Conservation (phyloP, 345 rosid species). For the Turritis glabra region DNA sequence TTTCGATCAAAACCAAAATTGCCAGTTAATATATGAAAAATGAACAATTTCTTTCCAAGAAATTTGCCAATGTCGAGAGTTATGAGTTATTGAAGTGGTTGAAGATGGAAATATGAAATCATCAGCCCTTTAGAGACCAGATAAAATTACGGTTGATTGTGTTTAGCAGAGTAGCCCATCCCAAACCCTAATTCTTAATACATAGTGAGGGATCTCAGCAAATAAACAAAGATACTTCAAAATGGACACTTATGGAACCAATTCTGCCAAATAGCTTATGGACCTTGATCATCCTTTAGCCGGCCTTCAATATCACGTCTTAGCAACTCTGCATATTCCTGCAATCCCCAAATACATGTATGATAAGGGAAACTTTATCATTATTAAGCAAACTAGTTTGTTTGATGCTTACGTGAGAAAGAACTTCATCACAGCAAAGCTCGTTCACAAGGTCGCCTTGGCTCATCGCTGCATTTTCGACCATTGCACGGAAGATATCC, state of each 20-base stretch:
- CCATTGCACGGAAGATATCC: constrained; percentile 62
- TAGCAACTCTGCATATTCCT: constrained; percentile 74
- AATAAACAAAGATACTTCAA: background rate
- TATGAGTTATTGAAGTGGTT: background rate
- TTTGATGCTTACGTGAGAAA: constrained; percentile 52
- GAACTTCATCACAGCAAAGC: constrained; percentile 57
- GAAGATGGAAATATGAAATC: background rate
- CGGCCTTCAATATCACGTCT: constrained; percentile 48
- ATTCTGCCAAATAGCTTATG: background rate
- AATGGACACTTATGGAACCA: background rate
- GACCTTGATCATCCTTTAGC: constrained; percentile 42
- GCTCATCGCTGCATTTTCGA: constrained; percentile 52
- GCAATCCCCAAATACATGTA: constrained; percentile 8
- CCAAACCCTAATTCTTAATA: constrained; percentile 15
- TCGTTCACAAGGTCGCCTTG: constrained; percentile 52
- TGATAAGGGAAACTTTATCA: background rate
- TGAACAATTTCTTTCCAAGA: no score
- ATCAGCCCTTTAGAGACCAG: constrained; percentile 16
- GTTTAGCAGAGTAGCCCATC: constrained; percentile 10
- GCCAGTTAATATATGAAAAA: no score
- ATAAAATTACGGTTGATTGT: background rate
- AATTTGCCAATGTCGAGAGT: background rate
- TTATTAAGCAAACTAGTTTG: background rate
- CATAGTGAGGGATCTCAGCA: constrained; percentile 10
- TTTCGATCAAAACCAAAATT: no score